Conservation (phyloP, 257 asterid genomes). For the Cordia subcordata region DNA sequence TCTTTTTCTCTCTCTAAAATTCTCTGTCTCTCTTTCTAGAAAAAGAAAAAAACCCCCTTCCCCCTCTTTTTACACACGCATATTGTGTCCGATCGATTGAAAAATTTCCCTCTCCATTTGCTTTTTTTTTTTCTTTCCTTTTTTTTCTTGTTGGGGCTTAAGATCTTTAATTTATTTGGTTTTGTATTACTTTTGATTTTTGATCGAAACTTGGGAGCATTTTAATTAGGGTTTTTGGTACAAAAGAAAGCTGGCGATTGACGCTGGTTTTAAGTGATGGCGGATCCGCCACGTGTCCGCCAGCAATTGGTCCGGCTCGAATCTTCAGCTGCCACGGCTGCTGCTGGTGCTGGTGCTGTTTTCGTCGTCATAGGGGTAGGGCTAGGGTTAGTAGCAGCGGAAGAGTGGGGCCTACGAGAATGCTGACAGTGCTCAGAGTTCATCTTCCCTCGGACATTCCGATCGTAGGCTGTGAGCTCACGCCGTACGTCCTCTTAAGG, state of each 20-base stretch:
- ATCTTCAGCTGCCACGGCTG: slow-evolving; percentile 14
- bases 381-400: slow-evolving; percentile 5
- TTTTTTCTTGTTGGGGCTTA: too few relatives aligned
- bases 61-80: slow-evolving; percentile 6
- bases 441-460: slow-evolving; percentile 98
- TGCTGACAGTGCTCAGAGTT: slow-evolving; percentile 90
- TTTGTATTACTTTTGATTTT: neutral
- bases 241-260: slow-evolving; percentile 59
- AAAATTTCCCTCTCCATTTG: slow-evolving; percentile 3
- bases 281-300: slow-evolving; percentile 81
- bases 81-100: slow-evolving; percentile 7
- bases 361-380: neutral
- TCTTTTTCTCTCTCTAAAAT: neutral
- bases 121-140: slow-evolving; percentile 12
- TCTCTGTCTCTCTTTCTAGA: neutral
- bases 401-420: slow-evolving; percentile 32
- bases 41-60: neutral
- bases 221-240: neutral
- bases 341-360: too few relatives aligned
- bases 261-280: slow-evolving; percentile 55
- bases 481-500: slow-evolving; percentile 76
- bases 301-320: slow-evolving; percentile 24
- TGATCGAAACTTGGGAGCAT: neutral
- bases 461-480: slow-evolving; percentile 90
- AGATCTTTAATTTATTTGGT: slow-evolving; percentile 11